Percentiles rank a stretch among this genome's conserved stretches.
Evolutionary conservation across 1,139 yeast genomes (phyloP).

Genomic region (Suzukiozyma palmioleophila): DNA sequence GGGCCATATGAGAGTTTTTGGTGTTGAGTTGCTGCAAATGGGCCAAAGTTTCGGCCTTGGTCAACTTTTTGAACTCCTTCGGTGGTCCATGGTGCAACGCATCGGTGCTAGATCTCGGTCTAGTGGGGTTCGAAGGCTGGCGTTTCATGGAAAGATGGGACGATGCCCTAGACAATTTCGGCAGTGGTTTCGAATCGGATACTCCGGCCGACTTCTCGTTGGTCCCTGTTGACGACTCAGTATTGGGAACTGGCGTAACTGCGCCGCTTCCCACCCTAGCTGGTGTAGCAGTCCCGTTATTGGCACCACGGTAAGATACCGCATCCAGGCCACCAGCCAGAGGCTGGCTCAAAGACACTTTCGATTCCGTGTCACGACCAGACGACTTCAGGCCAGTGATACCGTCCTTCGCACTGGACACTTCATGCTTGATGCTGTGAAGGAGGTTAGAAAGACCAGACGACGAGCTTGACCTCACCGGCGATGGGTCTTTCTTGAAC

Average conservation of each 20-base stretch:
- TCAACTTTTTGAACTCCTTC: conserved; percentile 21
- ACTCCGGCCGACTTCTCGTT: neutral
- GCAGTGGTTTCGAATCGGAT: neutral
- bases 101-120: conserved; percentile 3
- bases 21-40: conserved; percentile 33
- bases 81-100: conserved; percentile 2
- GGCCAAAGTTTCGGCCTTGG: conserved; percentile 38
- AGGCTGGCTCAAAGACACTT: too few species aligned
- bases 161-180: conserved; percentile 16
- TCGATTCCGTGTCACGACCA: too few species aligned
- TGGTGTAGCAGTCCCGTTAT: too few species aligned
- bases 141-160: conserved; percentile 27
- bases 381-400: too few species aligned
- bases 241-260: neutral
- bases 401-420: neutral
- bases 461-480: conserved; percentile 13
- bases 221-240: neutral
- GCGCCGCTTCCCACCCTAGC: too few species aligned
- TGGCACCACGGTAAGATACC: too few species aligned
- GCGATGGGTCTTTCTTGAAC: conserved; percentile 20
- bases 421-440: conserved; percentile 16
- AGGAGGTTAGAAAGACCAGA: conserved; percentile 28
- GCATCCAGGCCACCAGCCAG: too few species aligned
- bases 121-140: conserved; percentile 16
- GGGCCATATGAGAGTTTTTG: conserved; percentile 24